Evolutionary conservation across 2,329 filamentous ascomycete genomes (phyloP).

Genomic region (Pyrenochaeta sp.): DNA sequence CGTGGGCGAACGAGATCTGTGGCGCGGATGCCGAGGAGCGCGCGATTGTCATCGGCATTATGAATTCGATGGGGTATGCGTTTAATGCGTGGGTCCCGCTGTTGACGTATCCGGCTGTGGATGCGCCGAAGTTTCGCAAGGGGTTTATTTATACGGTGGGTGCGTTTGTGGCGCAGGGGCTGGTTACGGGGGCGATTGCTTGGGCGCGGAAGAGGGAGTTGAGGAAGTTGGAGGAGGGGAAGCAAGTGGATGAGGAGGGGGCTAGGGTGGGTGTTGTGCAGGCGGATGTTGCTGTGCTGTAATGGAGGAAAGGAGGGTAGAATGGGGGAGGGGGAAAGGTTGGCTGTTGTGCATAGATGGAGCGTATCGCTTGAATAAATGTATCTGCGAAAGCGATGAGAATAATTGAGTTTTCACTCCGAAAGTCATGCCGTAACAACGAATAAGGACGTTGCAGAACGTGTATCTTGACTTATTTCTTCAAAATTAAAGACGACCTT

Average conservation of each 20-base stretch:
- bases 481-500: too few relatives aligned
- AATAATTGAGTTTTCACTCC: too few relatives aligned
- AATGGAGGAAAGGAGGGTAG: too few relatives aligned
- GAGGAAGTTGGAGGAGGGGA: constrained; percentile 8
- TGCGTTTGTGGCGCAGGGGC: constrained; percentile 18
- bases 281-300: too few relatives aligned
- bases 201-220: constrained; percentile 21
- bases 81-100: constrained; percentile 55
- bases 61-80: constrained; percentile 55
- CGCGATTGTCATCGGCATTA: constrained; percentile 55
- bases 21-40: constrained; percentile 55
- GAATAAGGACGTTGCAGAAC: too few relatives aligned
- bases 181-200: constrained; percentile 19
- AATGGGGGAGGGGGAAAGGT: too few relatives aligned
- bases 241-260: constrained; percentile 12
- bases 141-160: constrained; percentile 23
- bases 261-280: constrained; percentile 2
- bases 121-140: constrained; percentile 23
- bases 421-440: too few relatives aligned
- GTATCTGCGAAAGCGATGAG: too few relatives aligned
- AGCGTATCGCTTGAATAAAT: too few relatives aligned
- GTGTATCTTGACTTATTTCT: too few relatives aligned
- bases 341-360: too few relatives aligned
- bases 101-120: constrained; percentile 25
- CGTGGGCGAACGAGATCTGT: constrained; percentile 59